Evolutionary conservation across 768 basidiomycete species (phyloP), one percentile per base, ranked within the genome.

Genomic region (Scleroderma citrinum): DNA sequence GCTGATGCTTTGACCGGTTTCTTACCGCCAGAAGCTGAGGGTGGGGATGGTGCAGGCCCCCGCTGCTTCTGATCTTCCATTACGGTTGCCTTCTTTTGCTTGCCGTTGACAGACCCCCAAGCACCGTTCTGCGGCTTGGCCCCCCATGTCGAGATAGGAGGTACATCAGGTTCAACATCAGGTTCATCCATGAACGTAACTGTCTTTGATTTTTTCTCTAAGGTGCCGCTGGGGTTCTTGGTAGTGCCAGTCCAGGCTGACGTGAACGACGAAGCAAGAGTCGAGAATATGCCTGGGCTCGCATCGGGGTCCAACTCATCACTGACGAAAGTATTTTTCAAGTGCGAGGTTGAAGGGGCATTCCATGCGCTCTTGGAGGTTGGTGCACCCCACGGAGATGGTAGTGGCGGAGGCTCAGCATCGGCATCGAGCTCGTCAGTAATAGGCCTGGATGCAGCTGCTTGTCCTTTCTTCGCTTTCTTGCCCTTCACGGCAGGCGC

Each of bases 161-260:
- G 19, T 10, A 52, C 20, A 30, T 60, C 65, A 11, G 56, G 60
- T 5, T 65, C 65, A 7, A 55, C 55, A 12, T 67, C 59, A 0
- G 52, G 48, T 29, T 63, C 63, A 42, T 65, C 63, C 23, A 42
- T 47, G 12, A 65, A 56, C 16, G 51, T 65, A 43, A 63, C 65
- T 19, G 49, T 51, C 48, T 59, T 65, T 14, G 59, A 52, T 47
- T 56, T 63, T 45, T 61, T 66, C 31, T 45, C 19, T 3, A 44
- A 36, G 38, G 50, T 3, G 0, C 10, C 11, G 2, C 13, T 23
- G 6, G 37, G 1, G 17, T 60, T 62, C 47, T 62, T 64, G 21
- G 54, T 10, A 7, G 20, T 39, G 32, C n/a, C 23, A 1, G 42
- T 38, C 53, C 36, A 56, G 13, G 39, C 17, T 14, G 54, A 21